Conservation (phyloP, 2,329 filamentous ascomycete species). For the Cladophialophora psammophila region DNA sequence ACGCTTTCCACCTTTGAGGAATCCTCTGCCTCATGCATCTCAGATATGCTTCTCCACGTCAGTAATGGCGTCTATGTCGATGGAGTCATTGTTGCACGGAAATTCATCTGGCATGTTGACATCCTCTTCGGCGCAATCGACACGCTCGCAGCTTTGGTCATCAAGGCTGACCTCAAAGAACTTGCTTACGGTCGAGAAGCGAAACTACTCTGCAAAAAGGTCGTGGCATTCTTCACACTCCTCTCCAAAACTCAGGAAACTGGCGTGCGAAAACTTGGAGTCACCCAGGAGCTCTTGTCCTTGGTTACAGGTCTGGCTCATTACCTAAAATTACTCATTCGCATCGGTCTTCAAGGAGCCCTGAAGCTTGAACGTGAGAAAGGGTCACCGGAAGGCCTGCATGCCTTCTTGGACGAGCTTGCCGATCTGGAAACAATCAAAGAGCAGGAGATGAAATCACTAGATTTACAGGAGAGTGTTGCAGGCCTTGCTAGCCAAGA, state of each 20-base stretch:
- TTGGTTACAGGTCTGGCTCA: conserved; percentile 95
- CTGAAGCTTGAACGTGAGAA: conserved; percentile 89
- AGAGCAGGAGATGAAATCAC: conserved; percentile 69
- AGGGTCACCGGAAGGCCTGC: conserved; percentile 74
- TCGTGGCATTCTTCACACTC: conserved; percentile 95
- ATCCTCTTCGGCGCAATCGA: conserved; percentile 90
- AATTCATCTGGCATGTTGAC: conserved; percentile 95
- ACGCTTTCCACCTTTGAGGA: conserved; percentile 97
- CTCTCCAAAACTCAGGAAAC: conserved; percentile 94
- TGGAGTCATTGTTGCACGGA: conserved; percentile 91
- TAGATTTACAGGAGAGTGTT: conserved; percentile 71
- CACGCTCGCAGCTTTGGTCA: conserved; percentile 77
- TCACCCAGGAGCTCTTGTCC: conserved; percentile 97
- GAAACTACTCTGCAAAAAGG: conserved; percentile 99
- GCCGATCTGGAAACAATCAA: conserved; percentile 81
- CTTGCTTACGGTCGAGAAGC: conserved; percentile 92
- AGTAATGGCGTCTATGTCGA: conserved; percentile 97
- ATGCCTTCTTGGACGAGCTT: conserved; percentile 83
- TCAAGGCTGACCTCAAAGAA: conserved; percentile 75
- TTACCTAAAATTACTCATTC: conserved; percentile 95
- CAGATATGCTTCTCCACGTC: conserved; percentile 97
- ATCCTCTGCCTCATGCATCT: conserved; percentile 96
- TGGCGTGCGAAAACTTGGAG: conserved; percentile 86
- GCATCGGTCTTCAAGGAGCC: conserved; percentile 93
- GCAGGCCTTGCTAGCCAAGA: conserved; percentile 73